A percentile compares a stretch with the other conserved stretches of the same genome.
These are phyloP conservation scores for Ogataea paradorogensis DNA, from an alignment of 805 yeast genomes.

Conservation along the genomic window DNA sequence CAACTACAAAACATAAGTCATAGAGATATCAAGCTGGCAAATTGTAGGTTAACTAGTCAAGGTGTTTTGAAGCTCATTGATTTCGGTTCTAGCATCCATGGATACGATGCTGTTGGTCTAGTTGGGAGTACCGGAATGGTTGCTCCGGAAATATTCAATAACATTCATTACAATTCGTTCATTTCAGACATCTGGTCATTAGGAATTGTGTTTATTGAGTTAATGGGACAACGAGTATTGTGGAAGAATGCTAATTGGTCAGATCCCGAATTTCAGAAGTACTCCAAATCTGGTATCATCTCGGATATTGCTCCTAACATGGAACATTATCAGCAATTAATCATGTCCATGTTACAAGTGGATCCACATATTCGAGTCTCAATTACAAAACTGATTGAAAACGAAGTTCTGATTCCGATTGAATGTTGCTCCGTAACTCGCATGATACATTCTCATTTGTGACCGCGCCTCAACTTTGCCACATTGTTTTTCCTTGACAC, in stretches of 20 bases:
- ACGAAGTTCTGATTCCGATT: not conserved
- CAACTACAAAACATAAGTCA: conserved; percentile 41
- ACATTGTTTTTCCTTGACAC: not conserved
- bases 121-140: conserved; percentile 45
- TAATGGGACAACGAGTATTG: conserved; percentile 35
- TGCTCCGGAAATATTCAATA: conserved; percentile 46
- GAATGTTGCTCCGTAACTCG: not conserved
- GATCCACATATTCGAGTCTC: not conserved
- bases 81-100: conserved; percentile 43
- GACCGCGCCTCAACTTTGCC: conserved; percentile 1
- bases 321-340: not conserved
- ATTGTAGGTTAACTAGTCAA: conserved; percentile 35
- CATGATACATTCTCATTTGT: not conserved
- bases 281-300: conserved; percentile 1
- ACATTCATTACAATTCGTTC: conserved; percentile 39
- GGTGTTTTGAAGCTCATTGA: conserved; percentile 45
- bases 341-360: not conserved
- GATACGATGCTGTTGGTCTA: conserved; percentile 35
- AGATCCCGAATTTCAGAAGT: conserved; percentile 13
- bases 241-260: conserved; percentile 43
- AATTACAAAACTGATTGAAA: not conserved
- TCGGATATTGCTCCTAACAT: conserved; percentile 1
- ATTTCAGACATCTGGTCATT: conserved; percentile 49
- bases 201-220: conserved; percentile 41
- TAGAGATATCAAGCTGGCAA: conserved; percentile 50